Percentiles rank a stretch among this genome's conserved stretches.
Evolutionary conservation across 257 asterid species (phyloP).

Genomic region (Linaria vulgaris): DNA sequence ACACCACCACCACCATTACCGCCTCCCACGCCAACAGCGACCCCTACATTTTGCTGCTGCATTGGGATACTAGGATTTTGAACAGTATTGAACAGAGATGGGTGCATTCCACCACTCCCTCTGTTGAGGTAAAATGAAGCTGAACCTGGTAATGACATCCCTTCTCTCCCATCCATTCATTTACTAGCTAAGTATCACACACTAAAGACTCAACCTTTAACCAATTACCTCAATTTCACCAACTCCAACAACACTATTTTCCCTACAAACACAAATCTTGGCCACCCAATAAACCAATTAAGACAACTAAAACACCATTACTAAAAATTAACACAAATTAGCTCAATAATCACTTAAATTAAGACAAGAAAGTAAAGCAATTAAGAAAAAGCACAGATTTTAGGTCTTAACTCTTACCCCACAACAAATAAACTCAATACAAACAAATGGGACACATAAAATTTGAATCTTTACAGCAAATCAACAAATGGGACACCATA

Average conservation of each 20-base stretch:
- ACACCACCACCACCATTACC: constrained; percentile 20
- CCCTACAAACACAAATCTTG: too few relatives aligned
- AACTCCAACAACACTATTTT: not conserved
- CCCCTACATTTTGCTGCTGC: constrained; percentile 52
- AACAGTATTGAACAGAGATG: constrained; percentile 51
- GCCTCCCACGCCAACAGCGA: constrained; percentile 13
- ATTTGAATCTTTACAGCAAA: too few relatives aligned
- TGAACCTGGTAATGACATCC: constrained; percentile 20
- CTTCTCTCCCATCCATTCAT: constrained; percentile 22
- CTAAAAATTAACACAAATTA: too few relatives aligned
- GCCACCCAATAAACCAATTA: not conserved
- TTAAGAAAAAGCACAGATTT: not conserved
- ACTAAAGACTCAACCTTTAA: constrained; percentile 15
- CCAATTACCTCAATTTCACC: not conserved
- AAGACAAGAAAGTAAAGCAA: not conserved
- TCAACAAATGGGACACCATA: not conserved
- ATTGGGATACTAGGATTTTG: constrained; percentile 50
- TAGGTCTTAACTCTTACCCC: too few relatives aligned
- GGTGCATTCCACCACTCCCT: constrained; percentile 4
- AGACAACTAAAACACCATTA: not conserved
- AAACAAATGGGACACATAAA: too few relatives aligned
- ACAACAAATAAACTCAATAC: too few relatives aligned
- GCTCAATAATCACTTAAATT: too few relatives aligned
- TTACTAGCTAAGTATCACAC: constrained; percentile 4
- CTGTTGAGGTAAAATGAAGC: constrained; percentile 8